Evolutionary conservation across 2,329 filamentous ascomycete genomes (phyloP).

Genomic region (Ophiocordyceps camponoti-rufipedis): DNA sequence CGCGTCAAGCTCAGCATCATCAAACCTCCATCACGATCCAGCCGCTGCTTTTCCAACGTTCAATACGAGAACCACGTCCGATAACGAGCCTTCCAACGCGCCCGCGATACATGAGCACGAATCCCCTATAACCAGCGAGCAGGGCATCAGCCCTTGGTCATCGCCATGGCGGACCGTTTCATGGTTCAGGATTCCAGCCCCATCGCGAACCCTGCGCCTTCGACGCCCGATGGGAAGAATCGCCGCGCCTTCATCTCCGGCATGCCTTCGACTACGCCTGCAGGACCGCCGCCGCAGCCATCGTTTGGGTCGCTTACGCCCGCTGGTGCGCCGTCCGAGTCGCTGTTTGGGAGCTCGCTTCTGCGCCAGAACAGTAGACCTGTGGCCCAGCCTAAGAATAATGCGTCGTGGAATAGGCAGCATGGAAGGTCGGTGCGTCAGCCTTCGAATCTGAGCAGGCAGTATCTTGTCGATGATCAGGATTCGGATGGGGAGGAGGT

Average conservation of each 20-base stretch:
- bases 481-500: constrained; percentile 14
- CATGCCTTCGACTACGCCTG: constrained; percentile 33
- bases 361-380: constrained; percentile 14
- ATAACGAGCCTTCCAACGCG: not conserved
- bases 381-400: not conserved
- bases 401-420: constrained; percentile 14
- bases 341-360: constrained; percentile 35
- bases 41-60: not conserved
- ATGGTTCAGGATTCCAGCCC: constrained; percentile 22
- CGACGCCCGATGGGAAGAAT: constrained; percentile 27
- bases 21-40: too few relatives aligned
- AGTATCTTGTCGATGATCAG: constrained; percentile 16
- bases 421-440: constrained; percentile 30
- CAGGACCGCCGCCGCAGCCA: constrained; percentile 28
- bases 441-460: constrained; percentile 32
- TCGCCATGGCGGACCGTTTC: constrained; percentile 22
- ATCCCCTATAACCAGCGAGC: not conserved
- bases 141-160: constrained; percentile 1
- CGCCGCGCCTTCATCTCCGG: constrained; percentile 21
- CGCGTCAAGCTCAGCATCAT: not conserved
- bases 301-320: constrained; percentile 37
- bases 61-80: not conserved
- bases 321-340: constrained; percentile 34
- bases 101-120: not conserved
- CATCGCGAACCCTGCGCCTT: constrained; percentile 23